These are phyloP conservation scores for Rhynchospora tenuis DNA, from an alignment of 176 grass and related monocot species.

Conservation along the genomic window DNA sequence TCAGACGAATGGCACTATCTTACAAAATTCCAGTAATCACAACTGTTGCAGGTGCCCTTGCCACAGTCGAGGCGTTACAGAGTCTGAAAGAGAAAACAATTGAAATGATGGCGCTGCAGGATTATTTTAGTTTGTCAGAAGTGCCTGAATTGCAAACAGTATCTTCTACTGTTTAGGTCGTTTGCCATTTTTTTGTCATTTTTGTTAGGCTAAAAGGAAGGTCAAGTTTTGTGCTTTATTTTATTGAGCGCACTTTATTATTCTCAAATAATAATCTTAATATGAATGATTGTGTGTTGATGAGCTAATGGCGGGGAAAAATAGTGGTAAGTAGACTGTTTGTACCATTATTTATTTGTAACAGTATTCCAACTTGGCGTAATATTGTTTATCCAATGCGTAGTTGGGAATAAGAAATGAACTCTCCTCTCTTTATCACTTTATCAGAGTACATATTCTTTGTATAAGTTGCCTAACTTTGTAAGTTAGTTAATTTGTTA, in stretches of 20 bases:
- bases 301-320: background rate
- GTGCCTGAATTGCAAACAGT: conserved; percentile 50
- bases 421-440: background rate
- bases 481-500: background rate
- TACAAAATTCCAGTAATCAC: conserved; percentile 94
- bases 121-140: conserved; percentile 63
- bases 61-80: conserved; percentile 79
- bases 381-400: background rate
- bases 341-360: background rate
- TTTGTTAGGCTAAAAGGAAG: background rate
- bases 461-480: background rate
- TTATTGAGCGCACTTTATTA: background rate
- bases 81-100: conserved; percentile 75
- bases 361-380: background rate
- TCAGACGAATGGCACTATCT: conserved; percentile 74
- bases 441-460: background rate
- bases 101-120: conserved; percentile 78
- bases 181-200: background rate
- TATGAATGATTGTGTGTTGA: background rate
- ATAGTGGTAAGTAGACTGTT: background rate
- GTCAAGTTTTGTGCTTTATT: conserved; percentile 12
- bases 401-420: background rate
- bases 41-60: conserved; percentile 82
- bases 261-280: background rate
- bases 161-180: conserved; percentile 37